These are phyloP conservation scores for Phytophthora pistaciae DNA, from an alignment of 352 stramenopile species.

Conservation along the genomic window DNA sequence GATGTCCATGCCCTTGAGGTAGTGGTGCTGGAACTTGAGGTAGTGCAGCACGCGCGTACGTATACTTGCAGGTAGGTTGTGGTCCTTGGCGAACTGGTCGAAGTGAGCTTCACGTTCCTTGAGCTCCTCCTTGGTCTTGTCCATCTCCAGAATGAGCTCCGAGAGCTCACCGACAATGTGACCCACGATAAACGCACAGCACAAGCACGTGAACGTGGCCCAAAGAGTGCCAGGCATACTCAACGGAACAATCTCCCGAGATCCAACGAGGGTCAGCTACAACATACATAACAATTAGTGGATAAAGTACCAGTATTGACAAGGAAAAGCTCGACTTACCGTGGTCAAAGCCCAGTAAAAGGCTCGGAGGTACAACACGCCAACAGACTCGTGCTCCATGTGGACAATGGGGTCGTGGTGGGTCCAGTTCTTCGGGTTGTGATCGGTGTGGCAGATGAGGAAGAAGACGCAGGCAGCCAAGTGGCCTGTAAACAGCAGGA, in stretches of 20 bases:
- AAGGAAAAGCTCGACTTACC: slow-evolving; percentile 27
- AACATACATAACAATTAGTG: not conserved
- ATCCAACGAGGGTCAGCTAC: slow-evolving; percentile 74
- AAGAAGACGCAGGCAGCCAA: slow-evolving; percentile 78
- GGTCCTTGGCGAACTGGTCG: slow-evolving; percentile 74
- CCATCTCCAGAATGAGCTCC: slow-evolving; percentile 80
- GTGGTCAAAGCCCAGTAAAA: slow-evolving; percentile 87
- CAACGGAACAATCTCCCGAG: slow-evolving; percentile 72
- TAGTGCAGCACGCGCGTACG: slow-evolving; percentile 72
- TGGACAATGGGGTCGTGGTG: slow-evolving; percentile 79
- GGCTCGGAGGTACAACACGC: slow-evolving; percentile 69
- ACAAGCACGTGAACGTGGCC: slow-evolving; percentile 70
- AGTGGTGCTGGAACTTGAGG: slow-evolving; percentile 75
- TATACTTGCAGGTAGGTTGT: slow-evolving; percentile 64
- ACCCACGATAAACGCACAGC: slow-evolving; percentile 80
- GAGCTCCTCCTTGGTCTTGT: slow-evolving; percentile 78
- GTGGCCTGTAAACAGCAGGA: slow-evolving; percentile 71
- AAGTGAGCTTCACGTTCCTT: slow-evolving; percentile 74
- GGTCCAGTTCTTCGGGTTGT: slow-evolving; percentile 73
- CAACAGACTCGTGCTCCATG: slow-evolving; percentile 57
- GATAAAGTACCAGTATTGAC: not conserved
- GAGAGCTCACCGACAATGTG: slow-evolving; percentile 84
- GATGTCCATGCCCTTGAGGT: slow-evolving; percentile 76
- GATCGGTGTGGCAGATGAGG: slow-evolving; percentile 68
- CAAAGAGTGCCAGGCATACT: slow-evolving; percentile 71